Evolutionary conservation across 371 early-diverging fungal species (phyloP).

Genomic region (Actinomortierella ambigua): DNA sequence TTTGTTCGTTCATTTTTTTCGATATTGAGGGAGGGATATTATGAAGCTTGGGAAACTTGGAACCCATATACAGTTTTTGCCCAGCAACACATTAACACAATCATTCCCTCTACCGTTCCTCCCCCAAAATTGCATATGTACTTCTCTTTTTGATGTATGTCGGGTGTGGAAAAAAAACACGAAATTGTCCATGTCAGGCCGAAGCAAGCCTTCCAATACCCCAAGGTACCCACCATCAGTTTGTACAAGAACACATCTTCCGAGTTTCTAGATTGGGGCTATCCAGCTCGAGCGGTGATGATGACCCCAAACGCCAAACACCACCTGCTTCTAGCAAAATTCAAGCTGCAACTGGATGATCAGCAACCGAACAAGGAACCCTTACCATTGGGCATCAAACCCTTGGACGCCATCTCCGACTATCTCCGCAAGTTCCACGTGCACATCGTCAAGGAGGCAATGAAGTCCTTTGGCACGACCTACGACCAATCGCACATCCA

Average conservation of each 20-base stretch:
- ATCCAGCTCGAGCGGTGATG: slow-evolving; percentile 60
- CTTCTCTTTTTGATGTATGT: too few relatives aligned
- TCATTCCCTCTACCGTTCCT: too few relatives aligned
- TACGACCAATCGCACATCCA: slow-evolving; percentile 56
- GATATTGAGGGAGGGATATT: too few relatives aligned
- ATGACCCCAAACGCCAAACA: slow-evolving; percentile 60
- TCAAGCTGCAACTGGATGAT: slow-evolving; percentile 63
- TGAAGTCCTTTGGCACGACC: slow-evolving; percentile 57
- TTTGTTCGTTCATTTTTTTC: background rate
- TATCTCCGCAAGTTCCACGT: slow-evolving; percentile 54
- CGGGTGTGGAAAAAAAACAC: too few relatives aligned
- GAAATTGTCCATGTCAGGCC: slow-evolving; percentile 16
- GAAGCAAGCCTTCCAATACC: slow-evolving; percentile 45
- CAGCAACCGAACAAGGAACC: slow-evolving; percentile 49
- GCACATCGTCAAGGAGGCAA: slow-evolving; percentile 51
- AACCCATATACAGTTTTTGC: too few relatives aligned
- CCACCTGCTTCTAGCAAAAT: slow-evolving; percentile 56
- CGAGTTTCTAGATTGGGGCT: slow-evolving; percentile 47
- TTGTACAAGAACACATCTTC: slow-evolving; percentile 45
- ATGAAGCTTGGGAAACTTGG: too few relatives aligned
- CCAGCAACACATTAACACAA: too few relatives aligned
- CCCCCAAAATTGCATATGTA: too few relatives aligned
- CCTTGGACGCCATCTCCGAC: slow-evolving; percentile 55
- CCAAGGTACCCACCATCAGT: slow-evolving; percentile 46
- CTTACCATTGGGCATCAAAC: slow-evolving; percentile 52